Percentiles rank a stretch among this genome's conserved stretches.
phyloP scores from a whole-genome alignment of 73 alveolate genomes.

The Stentor roeselii region DNA sequence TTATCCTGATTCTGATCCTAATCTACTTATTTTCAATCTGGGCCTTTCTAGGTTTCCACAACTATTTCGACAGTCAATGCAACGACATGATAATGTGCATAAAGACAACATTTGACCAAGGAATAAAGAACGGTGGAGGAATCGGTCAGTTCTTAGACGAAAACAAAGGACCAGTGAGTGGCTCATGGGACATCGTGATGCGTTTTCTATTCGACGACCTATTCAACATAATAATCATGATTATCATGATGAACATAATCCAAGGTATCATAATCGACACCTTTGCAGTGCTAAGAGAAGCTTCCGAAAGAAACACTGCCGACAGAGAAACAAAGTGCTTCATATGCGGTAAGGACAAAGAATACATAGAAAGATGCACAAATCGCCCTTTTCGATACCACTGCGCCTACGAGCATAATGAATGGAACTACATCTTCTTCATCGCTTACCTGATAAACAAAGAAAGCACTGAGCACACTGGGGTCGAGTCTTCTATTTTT shows the following conservation, averaged over 20 bases:
- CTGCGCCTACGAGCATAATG: constrained; percentile 64
- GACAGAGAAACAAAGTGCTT: constrained; percentile 88
- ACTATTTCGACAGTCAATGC: constrained; percentile 82
- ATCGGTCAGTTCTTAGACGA: constrained; percentile 66
- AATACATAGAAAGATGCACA: constrained; percentile 70
- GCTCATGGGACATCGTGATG: constrained; percentile 63
- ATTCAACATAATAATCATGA: constrained; percentile 78
- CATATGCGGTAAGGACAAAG: constrained; percentile 90
- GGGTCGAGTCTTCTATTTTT: constrained; percentile 84
- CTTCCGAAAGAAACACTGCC: constrained; percentile 69
- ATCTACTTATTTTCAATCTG: constrained; percentile 82
- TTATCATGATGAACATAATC: constrained; percentile 85
- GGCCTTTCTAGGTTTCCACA: constrained; percentile 70
- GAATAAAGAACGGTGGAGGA: constrained; percentile 90
- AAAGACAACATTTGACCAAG: constrained; percentile 75
- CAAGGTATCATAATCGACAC: constrained; percentile 98
- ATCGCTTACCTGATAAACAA: constrained; percentile 81
- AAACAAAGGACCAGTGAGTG: constrained; percentile 45
- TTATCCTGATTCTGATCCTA: constrained; percentile 77
- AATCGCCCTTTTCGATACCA: constrained; percentile 72
- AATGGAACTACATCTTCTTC: constrained; percentile 89
- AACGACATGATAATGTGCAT: constrained; percentile 72
- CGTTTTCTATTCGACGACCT: constrained; percentile 70
- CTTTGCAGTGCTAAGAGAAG: constrained; percentile 94
- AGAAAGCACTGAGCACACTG: constrained; percentile 87